Evolutionary conservation across 495 filamentous ascomycete species (phyloP).

Genomic region (Pyrenula massariospora): DNA sequence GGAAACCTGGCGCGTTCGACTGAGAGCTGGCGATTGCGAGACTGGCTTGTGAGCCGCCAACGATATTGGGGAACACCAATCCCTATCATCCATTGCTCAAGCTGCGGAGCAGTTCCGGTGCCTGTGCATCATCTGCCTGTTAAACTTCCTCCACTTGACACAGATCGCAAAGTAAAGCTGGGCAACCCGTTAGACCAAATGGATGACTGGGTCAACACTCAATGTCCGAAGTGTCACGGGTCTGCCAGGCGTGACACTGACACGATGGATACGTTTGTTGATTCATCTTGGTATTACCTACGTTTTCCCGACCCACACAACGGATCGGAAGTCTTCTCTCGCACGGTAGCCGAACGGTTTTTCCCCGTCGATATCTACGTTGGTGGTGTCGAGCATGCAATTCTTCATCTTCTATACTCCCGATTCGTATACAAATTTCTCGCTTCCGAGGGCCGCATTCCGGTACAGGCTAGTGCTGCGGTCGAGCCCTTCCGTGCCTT

Average conservation of each 20-base stretch:
- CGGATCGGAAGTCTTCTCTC: conserved; percentile 43
- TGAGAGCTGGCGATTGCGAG: conserved; percentile 65
- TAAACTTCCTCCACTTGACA: conserved; percentile 55
- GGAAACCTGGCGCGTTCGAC: conserved; percentile 42
- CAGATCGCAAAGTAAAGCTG: conserved; percentile 50
- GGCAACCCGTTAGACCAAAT: conserved; percentile 68
- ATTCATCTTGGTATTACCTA: conserved; percentile 88
- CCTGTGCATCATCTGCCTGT: conserved; percentile 68
- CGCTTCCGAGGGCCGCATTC: conserved; percentile 42
- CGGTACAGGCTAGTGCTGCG: conserved; percentile 16
- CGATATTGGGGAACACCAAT: conserved; percentile 88
- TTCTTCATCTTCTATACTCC: conserved; percentile 83
- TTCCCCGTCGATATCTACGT: conserved; percentile 78
- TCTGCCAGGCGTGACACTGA: conserved; percentile 75
- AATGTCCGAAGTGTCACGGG: conserved; percentile 61
- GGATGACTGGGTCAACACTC: conserved; percentile 61
- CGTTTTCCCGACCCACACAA: conserved; percentile 65
- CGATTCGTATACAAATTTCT: conserved; percentile 87
- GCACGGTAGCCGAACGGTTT: conserved; percentile 34
- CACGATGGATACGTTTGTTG: conserved; percentile 93
- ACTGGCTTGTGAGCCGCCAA: conserved; percentile 84
- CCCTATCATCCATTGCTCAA: conserved; percentile 71
- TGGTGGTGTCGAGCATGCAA: conserved; percentile 82
- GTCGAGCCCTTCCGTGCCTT: conserved; percentile 70
- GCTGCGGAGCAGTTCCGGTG: conserved; percentile 71